These are phyloP conservation scores for Salix purpurea DNA, from an alignment of 345 rosid genomes.

Conservation along the genomic window DNA sequence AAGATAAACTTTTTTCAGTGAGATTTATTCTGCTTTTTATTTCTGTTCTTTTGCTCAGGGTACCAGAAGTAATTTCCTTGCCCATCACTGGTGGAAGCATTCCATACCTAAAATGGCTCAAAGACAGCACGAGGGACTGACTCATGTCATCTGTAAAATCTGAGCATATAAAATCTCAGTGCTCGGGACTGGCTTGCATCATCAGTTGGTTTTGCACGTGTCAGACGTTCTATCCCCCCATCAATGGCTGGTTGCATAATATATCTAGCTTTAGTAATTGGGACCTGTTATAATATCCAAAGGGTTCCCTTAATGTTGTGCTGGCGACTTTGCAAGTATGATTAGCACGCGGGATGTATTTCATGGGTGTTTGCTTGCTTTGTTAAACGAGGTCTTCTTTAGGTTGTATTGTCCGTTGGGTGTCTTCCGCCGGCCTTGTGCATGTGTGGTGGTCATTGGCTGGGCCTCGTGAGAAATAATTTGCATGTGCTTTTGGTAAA, in stretches of 20 bases:
- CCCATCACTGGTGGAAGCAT: slow-evolving; percentile 78
- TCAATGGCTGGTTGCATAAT: too few species aligned
- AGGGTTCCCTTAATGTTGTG: too few species aligned
- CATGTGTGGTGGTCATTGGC: neutral
- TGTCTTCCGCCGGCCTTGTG: neutral
- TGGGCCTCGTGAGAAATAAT: neutral
- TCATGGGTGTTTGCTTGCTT: neutral
- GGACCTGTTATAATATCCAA: neutral
- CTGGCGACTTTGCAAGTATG: neutral
- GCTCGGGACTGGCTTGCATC: neutral
- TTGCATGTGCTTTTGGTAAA: neutral
- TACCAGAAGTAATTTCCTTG: slow-evolving; percentile 86
- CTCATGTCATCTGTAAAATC: neutral
- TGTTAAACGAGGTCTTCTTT: neutral
- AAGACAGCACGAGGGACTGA: slow-evolving; percentile 77
- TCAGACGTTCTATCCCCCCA: neutral
- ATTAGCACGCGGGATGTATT: neutral
- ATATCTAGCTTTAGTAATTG: neutral
- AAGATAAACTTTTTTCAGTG: too few species aligned
- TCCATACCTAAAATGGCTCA: slow-evolving; percentile 78
- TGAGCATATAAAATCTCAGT: neutral
- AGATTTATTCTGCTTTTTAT: neutral
- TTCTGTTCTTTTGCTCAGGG: slow-evolving; percentile 34
- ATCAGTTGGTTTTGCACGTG: neutral
- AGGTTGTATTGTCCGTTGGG: neutral